These are phyloP conservation scores for Syzygium grande DNA, from an alignment of 345 rosid species.

Conservation along the genomic window DNA sequence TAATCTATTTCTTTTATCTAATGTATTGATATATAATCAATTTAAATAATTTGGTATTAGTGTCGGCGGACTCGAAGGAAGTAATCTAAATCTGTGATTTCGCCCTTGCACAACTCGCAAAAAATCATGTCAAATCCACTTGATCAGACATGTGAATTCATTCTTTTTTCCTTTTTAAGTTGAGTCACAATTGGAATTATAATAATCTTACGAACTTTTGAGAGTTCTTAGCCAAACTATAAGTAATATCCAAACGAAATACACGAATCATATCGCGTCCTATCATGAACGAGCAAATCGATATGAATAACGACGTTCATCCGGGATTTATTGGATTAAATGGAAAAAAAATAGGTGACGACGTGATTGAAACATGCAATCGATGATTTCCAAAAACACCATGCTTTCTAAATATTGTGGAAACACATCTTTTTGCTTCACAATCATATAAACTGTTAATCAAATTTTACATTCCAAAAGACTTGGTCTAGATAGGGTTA, in stretches of 20 bases:
- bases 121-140: background rate
- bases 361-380: background rate
- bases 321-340: fast-evolving
- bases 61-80: background rate
- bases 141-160: background rate
- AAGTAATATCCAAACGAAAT: background rate
- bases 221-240: background rate
- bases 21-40: background rate
- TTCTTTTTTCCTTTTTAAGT: background rate
- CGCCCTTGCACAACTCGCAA: fast-evolving
- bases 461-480: too few relatives aligned
- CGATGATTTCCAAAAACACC: background rate
- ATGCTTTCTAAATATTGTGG: background rate
- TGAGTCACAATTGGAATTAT: background rate
- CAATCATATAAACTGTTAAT: too few relatives aligned
- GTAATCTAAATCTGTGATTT: background rate
- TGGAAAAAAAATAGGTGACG: fast-evolving
- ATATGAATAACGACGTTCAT: background rate
- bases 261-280: background rate
- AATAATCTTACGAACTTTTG: background rate
- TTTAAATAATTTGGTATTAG: background rate
- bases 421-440: too few relatives aligned
- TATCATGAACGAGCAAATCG: background rate
- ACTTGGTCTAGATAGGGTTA: background rate
- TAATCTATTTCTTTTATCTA: background rate